Base-by-base conservation (phyloP, 768 basidiomycete genomes). In the Nidula microcarpa region DNA sequence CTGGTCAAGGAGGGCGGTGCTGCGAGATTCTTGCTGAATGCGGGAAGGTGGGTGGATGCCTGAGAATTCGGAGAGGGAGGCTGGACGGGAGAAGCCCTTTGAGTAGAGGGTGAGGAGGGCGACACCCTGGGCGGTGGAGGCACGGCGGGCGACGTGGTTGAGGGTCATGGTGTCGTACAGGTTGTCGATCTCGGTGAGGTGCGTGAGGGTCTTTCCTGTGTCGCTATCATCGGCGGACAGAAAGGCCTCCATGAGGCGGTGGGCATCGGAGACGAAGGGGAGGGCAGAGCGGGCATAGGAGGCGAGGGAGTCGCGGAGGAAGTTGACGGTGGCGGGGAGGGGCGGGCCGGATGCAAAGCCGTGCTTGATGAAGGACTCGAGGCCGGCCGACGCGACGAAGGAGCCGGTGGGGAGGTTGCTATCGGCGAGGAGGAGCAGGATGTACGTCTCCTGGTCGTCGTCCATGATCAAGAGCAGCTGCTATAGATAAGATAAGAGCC, bases 391-490 rank as follows among this genome's bases (percentile, higher is more conserved):
- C 0, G 95, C 91, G 54, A 98, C 91, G 67, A 99, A 99, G 1
- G 96, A 89, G 35, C 97, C 97, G 0, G 96, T 98, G 2, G 97
- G 97, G 3, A 99, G 84, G 68, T 96, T 98, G 56, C 91, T 90
- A 73, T 96, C 94, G 0, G 91, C 80, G 43, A 96, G 80, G 35
- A 95, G 77, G 37, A 94, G 80, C 14, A 93, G 75, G 33, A 93
- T 70, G 66, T 89, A 91, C 0, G 80, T 74, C 63, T 89, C 86
- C 53, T 72, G 73, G 68, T 69, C 65, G 61, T 65, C 57, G 62
- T 67, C 52, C 70, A 72, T 73, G 58, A 46, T 14, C 10, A 46
- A 18, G 14, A 1, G 44, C 10, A 41, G 2, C 37, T 41, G 16
- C 37, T 41, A 11, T 41, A 46, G 44, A 46, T 46, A 46, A 46